Conservation (phyloP, 2,329 filamentous ascomycete species). For the Zasmidium cellare region DNA sequence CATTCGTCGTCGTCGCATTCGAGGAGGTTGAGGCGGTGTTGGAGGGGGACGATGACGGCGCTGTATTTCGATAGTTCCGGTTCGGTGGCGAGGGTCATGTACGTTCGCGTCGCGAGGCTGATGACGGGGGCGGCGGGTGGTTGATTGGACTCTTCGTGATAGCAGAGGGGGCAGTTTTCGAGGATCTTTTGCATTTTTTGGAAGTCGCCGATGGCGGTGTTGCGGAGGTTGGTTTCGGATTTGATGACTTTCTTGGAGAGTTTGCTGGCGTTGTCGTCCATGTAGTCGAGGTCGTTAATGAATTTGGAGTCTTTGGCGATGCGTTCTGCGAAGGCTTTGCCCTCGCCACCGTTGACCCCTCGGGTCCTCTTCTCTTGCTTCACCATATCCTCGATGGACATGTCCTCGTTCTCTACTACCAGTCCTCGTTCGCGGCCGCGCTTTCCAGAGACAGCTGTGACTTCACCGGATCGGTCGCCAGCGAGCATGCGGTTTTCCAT, state of each 20-base stretch:
- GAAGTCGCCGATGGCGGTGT: constrained; percentile 81
- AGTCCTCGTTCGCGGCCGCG: constrained; percentile 80
- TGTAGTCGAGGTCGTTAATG: constrained; percentile 89
- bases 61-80: constrained; percentile 83
- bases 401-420: constrained; percentile 90
- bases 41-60: constrained; percentile 83
- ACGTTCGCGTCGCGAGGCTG: constrained; percentile 81
- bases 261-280: constrained; percentile 93
- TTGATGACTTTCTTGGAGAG: constrained; percentile 85
- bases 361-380: constrained; percentile 86
- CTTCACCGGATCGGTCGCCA: constrained; percentile 71
- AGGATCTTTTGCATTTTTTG: constrained; percentile 85
- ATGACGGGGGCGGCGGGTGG: constrained; percentile 79
- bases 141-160: constrained; percentile 77
- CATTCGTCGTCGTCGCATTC: constrained; percentile 99
- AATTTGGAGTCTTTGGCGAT: constrained; percentile 94
- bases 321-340: constrained; percentile 78
- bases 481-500: constrained; percentile 91
- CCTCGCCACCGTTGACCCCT: constrained; percentile 67
- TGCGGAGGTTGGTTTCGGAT: constrained; percentile 83
- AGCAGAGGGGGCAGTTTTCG: constrained; percentile 85
- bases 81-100: constrained; percentile 83
- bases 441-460: constrained; percentile 74
- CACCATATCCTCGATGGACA: constrained; percentile 96
- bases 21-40: constrained; percentile 85